Evolutionary conservation across 768 basidiomycete genomes (phyloP).

Genomic region (Pleurotus platypus): DNA sequence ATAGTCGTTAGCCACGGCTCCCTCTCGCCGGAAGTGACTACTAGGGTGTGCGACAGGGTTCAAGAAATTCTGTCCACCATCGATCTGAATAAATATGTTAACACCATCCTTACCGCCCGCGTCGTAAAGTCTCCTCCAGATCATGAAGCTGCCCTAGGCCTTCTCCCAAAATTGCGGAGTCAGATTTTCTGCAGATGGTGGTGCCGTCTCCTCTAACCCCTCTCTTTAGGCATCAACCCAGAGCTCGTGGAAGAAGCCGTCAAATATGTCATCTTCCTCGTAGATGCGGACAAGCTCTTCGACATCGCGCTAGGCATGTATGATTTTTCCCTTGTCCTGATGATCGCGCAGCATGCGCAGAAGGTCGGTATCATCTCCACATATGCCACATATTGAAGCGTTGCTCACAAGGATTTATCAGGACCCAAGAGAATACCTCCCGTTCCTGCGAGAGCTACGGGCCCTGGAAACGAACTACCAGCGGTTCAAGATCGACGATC

Average conservation of each 20-base stretch:
- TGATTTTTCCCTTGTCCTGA: slow-evolving; percentile 91
- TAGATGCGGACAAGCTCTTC: slow-evolving; percentile 88
- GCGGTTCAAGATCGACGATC: slow-evolving; percentile 88
- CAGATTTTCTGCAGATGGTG: neutral
- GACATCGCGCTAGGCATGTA: slow-evolving; percentile 98
- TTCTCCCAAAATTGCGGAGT: slow-evolving; percentile 82
- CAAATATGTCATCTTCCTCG: slow-evolving; percentile 97
- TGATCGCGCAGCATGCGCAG: slow-evolving; percentile 96
- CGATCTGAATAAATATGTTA: slow-evolving; percentile 79
- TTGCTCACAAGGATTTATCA: slow-evolving; percentile 26
- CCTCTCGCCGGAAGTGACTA: slow-evolving; percentile 54
- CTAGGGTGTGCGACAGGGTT: slow-evolving; percentile 73
- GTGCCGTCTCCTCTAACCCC: slow-evolving; percentile 3
- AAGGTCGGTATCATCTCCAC: slow-evolving; percentile 50
- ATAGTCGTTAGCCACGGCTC: slow-evolving; percentile 49
- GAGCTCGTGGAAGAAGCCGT: slow-evolving; percentile 91
- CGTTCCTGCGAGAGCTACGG: slow-evolving; percentile 89
- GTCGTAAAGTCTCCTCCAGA: slow-evolving; percentile 91
- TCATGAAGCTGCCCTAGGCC: slow-evolving; percentile 76
- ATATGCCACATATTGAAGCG: neutral
- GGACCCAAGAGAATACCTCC: slow-evolving; percentile 98
- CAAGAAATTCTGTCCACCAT: slow-evolving; percentile 66
- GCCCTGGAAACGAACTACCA: slow-evolving; percentile 80
- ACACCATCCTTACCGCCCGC: slow-evolving; percentile 88
- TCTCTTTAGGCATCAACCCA: slow-evolving; percentile 47